Evolutionary conservation across 352 stramenopile genomes (phyloP), one percentile per base, ranked within the genome.

Genomic region (Blastocystis sp.): DNA sequence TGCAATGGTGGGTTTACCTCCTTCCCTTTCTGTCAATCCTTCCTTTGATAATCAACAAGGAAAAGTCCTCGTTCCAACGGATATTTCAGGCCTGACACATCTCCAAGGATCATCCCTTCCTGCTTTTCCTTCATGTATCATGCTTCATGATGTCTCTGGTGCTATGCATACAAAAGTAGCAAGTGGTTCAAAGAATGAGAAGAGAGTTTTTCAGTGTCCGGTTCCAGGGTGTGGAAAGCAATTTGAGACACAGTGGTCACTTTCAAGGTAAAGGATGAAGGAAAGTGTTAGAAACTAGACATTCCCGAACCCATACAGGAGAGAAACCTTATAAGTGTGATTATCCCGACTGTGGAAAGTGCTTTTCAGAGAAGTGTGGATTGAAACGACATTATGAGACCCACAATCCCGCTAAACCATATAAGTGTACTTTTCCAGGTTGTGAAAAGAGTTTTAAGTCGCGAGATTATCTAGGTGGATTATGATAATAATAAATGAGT

Each of bases 391-490:
- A 91, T 44, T 57, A 76, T 48, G 66, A 73, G 42, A 89, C 80
- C 15, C 89, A 91, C 54, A 59, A 76, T 27, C 30, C 90, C 42
- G 64, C 57, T 1, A 91, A 90, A 51, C 89, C 89, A 17, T 91
- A 60, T 56, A 90, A 87, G 81, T 91, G 89, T 57, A 59, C 79
- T 19, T 44, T 81, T 78, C 68, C 56, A 3, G 82, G 82, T 19
- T 91, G 89, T 89, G 42, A 90, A 27, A 91, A 91, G 33, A 44
- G 53, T 44, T 91, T 91, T 24, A 91, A 91, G 40, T 81, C 84
- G n/a, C 82, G 89, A 51, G 89, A 91, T 44, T 91, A 91, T 88
- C 35, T 90, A 40, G 81, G 81, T 90, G 1, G 35, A n/a, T 13
- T 37, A 0, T 40, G 1, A 11, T 13, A 1, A 77, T 19, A 9